Percentiles rank a stretch among this genome's conserved stretches.
Evolutionary conservation across 2,329 filamentous ascomycete genomes (phyloP).

Genomic region (Paraphaeosphaeria sporulosa): DNA sequence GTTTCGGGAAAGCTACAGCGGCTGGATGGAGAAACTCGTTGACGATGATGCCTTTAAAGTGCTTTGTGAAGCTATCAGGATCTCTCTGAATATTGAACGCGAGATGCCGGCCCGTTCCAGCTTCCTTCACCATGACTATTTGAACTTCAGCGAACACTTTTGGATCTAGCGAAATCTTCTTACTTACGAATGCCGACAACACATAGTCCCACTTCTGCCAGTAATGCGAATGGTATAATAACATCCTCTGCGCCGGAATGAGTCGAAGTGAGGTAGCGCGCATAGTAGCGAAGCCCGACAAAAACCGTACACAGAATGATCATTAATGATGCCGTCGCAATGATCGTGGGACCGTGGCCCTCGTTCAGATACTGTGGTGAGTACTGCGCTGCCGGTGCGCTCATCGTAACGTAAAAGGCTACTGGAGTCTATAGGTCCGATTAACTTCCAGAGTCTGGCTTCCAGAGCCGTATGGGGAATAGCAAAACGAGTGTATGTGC

Average conservation of each 20-base stretch:
- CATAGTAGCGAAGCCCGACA: slow-evolving; percentile 26
- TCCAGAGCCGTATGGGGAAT: slow-evolving; percentile 6
- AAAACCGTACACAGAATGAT: slow-evolving; percentile 26
- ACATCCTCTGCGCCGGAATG: slow-evolving; percentile 23
- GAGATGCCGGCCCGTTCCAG: slow-evolving; percentile 33
- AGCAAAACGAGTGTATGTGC: not conserved
- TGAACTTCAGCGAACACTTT: not conserved
- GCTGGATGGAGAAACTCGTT: slow-evolving; percentile 34
- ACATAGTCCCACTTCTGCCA: slow-evolving; percentile 27
- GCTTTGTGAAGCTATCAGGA: slow-evolving; percentile 22
- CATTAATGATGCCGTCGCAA: slow-evolving; percentile 22
- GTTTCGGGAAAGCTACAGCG: slow-evolving; percentile 39
- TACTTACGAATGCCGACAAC: slow-evolving; percentile 29
- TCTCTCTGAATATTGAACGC: slow-evolving; percentile 25
- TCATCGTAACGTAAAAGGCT: slow-evolving; percentile 7
- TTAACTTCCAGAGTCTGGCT: slow-evolving; percentile 11
- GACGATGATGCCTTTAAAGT: slow-evolving; percentile 35
- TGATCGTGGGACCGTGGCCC: slow-evolving; percentile 23
- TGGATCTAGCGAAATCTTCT: not conserved
- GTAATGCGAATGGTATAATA: slow-evolving; percentile 24
- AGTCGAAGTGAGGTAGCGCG: slow-evolving; percentile 20
- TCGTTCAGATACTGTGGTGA: slow-evolving; percentile 24
- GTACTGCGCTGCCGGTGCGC: not conserved
- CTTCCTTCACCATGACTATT: slow-evolving; percentile 33
- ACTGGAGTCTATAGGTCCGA: slow-evolving; percentile 1